A percentile compares a stretch with the other conserved stretches of the same genome.
Evolutionary conservation across 805 yeast genomes (phyloP).

Genomic region (Debaryomyces prosopidis): DNA sequence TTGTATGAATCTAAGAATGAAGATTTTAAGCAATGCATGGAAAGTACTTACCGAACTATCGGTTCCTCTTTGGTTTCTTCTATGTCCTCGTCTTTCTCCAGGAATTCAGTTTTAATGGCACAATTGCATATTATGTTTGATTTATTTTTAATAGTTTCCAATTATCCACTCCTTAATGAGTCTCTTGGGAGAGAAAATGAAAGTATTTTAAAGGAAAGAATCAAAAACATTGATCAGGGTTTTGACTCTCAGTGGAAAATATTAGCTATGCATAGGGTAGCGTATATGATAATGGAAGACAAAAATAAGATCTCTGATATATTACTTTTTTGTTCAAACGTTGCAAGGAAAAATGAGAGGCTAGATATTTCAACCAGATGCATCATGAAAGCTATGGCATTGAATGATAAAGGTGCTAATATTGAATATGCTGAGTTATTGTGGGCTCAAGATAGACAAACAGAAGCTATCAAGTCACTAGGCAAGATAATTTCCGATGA

Average conservation of each 20-base stretch:
- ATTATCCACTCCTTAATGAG: conserved; percentile 11
- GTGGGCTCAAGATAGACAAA: conserved; percentile 88
- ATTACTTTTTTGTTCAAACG: conserved; percentile 58
- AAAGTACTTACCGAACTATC: conserved; percentile 55
- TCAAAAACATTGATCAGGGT: conserved; percentile 38
- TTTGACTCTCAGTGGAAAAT: conserved; percentile 63
- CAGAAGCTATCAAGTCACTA: conserved; percentile 74
- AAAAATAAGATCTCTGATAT: conserved; percentile 46
- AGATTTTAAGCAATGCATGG: conserved; percentile 40
- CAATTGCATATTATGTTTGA: conserved; percentile 40
- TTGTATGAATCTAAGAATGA: conserved; percentile 33
- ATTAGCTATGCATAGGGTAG: conserved; percentile 59
- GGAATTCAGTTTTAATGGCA: conserved; percentile 36
- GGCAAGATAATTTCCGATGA: conserved; percentile 37
- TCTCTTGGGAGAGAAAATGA: conserved; percentile 14
- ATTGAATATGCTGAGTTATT: conserved; percentile 77
- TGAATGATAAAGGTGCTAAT: conserved; percentile 49
- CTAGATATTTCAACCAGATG: conserved; percentile 72
- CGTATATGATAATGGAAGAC: conserved; percentile 19
- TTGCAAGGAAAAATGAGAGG: conserved; percentile 68
- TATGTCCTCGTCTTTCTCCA: conserved; percentile 35
- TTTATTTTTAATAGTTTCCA: conserved; percentile 22
- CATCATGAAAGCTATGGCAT: conserved; percentile 58
- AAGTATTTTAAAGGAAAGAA: conserved; percentile 24
- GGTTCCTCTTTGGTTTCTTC: conserved; percentile 56